Base-by-base conservation (phyloP, 192 early-diverging fungal species). In the Martensiomyces pterosporus region DNA sequence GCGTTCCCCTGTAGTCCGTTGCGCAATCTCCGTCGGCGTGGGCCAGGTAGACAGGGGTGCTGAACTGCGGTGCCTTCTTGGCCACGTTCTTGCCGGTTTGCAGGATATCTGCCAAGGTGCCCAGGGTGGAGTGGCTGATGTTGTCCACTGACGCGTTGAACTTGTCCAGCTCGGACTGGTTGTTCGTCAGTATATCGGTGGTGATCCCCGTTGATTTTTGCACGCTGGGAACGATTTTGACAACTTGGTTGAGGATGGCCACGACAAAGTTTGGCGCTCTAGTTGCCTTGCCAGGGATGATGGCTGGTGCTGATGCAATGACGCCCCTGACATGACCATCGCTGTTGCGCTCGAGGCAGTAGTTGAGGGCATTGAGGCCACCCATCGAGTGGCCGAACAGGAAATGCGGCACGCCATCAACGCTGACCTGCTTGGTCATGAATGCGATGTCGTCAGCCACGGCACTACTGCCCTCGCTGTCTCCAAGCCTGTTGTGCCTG, bases 331-430 rank as follows among this genome's bases (percentile, higher is more conserved):
- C 26, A 27, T 73, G 41, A 13, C 19, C n/a, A 17, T 57, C 54
- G n/a, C 24, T 13, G 51, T 55, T 49, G 47, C 49, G 49, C 19
- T 47, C 29, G 19, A 57, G 34, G 29, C 40, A 22, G 49, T 57
- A 66, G 44, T 65, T 60, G 4, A 68, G 39, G 18, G 54, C 65
- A 43, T 60, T 65, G 16, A 69, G 45, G 0, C 76, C 76, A 22
- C 76, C 76, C 76, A 78, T 78, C 33, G 76, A 79, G 42, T 85
- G 83, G 15, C 83, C 83, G 17, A 78, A 61, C 14, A 82, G 37
- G 55, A 80, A 82, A 42, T 79, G 73, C 32, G 73, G 74, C 24
- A 71, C 47, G 8, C 57, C 74, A 2, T 70, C 64, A 3, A 53
- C 14, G 1, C 36, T 16, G 9, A 81, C 56, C 6, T 35, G 60